Evolutionary conservation across 352 stramenopile species (phyloP), one percentile per base, ranked within the genome.

Genomic region (Phytophthora pseudosyringae): DNA sequence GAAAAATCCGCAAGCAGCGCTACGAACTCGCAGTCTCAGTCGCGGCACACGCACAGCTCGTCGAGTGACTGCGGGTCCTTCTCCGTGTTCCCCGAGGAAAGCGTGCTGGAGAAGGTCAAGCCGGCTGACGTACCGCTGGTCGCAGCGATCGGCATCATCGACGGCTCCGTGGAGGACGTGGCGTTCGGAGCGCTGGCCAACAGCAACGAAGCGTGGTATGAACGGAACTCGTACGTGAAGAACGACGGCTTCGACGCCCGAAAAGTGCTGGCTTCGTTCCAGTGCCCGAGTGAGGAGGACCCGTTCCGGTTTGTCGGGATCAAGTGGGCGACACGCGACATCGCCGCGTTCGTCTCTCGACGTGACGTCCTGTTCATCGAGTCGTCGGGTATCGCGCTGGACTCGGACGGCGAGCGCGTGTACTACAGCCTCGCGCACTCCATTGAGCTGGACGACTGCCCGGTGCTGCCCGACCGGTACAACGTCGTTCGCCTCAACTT

Each of bases 351-450:
- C 50, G 65, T 78, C 43, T 73, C 69, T 29, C 73, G 70, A 26
- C 78, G 78, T 1, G 78, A 87, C 44, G 48, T 79, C 21, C 32
- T 85, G 25, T 80, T 85, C 26, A 51, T 80, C 25, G 78, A 85
- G 60, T 75, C 70, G 1, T 81, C 73, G 4, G 78, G 78, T 29
- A 76, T 82, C 49, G 64, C 69, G 40, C 31, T 76, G 33, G 73
- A 85, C 29, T 80, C 60, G 26, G 67, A 81, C 16, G 75, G 71
- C 11, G 67, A 80, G 25, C 71, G 60, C 11, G 67, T 82, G 2
- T 81, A 80, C 53, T 85, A 88, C 68, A 70, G 28, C n/a, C 61
- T 85, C 18, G 67, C 73, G 15, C 77, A 86, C 35, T 85, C 76
- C 18, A 55, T 82, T 4, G 73, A 78, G 26, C 41, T 85, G 28